Evolutionary conservation across 2,329 filamentous ascomycete genomes (phyloP).

Genomic region (Cryphonectria japonica): DNA sequence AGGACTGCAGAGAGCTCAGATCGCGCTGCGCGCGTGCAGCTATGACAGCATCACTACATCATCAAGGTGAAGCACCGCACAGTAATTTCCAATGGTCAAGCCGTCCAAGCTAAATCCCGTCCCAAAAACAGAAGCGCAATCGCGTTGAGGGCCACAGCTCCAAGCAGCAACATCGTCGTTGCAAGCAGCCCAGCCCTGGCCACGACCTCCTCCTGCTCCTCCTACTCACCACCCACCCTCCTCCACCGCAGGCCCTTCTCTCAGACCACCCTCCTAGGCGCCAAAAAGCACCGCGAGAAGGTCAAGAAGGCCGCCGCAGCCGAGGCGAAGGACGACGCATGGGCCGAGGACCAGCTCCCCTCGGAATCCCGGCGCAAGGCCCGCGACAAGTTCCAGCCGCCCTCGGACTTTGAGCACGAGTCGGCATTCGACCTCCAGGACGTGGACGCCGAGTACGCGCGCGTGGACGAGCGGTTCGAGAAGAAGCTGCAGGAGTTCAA

Average conservation of each 20-base stretch:
- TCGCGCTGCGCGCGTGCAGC: conserved; percentile 18
- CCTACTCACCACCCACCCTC: background rate
- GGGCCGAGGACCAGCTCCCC: conserved; percentile 13
- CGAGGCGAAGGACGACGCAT: conserved; percentile 11
- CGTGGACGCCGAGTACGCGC: conserved; percentile 33
- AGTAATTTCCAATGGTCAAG: background rate
- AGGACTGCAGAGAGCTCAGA: conserved; percentile 22
- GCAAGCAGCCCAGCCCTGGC: background rate
- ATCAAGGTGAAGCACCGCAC: background rate
- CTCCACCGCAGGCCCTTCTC: conserved; percentile 20
- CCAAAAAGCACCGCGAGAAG: conserved; percentile 25
- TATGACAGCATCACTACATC: background rate
- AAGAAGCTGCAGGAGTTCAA: conserved; percentile 47
- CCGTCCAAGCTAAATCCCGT: background rate
- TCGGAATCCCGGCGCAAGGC: conserved; percentile 24
- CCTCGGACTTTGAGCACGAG: conserved; percentile 31
- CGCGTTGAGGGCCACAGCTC: conserved; percentile 8
- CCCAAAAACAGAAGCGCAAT: conserved; percentile 3
- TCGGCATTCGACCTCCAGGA: conserved; percentile 39
- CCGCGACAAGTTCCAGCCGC: conserved; percentile 19
- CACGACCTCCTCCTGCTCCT: background rate
- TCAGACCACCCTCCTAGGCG: conserved; percentile 17
- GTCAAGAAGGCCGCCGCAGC: conserved; percentile 15
- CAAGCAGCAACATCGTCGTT: conserved; percentile 9
- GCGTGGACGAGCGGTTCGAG: conserved; percentile 42